phyloP scores from a whole-genome alignment of 2,329 filamentous ascomycete genomes.

The Elsinoe perseae region DNA sequence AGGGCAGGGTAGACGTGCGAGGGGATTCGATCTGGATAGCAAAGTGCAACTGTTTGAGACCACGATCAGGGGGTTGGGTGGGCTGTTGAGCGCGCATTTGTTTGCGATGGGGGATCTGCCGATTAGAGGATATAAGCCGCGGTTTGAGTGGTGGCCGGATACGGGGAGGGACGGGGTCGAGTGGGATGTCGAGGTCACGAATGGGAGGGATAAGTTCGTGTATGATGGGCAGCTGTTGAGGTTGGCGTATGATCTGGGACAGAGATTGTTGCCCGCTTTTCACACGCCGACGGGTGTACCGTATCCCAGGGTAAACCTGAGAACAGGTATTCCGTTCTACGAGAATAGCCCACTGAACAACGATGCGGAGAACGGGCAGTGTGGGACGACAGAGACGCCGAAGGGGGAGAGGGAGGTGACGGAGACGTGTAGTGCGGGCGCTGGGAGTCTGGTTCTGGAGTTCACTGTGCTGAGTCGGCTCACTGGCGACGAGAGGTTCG shows the following conservation, averaged over 20 bases:
- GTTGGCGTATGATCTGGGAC: constrained; percentile 77
- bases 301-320: constrained; percentile 88
- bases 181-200: constrained; percentile 29
- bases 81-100: constrained; percentile 82
- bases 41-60: constrained; percentile 99
- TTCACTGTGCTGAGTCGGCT: constrained; percentile 85
- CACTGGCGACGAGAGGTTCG: constrained; percentile 79
- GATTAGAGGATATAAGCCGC: constrained; percentile 66
- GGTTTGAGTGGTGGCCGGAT: constrained; percentile 17
- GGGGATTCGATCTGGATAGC: constrained; percentile 89
- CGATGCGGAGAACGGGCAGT: constrained; percentile 43
- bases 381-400: constrained; percentile 35
- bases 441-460: constrained; percentile 89
- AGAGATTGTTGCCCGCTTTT: constrained; percentile 82
- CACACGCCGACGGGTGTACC: constrained; percentile 85
- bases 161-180: constrained; percentile 18
- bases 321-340: constrained; percentile 87
- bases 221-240: constrained; percentile 87
- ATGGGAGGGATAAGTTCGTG: constrained; percentile 41
- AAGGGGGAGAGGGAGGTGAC: constrained; percentile 62
- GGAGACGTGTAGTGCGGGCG: constrained; percentile 92
- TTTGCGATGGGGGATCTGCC: constrained; percentile 89
- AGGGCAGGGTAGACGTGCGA: constrained; percentile 62
- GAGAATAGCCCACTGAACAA: constrained; percentile 71
- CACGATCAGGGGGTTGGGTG: constrained; percentile 86